Evolutionary conservation across 306 rosid species (phyloP).

Genomic region (Gillenia trifoliata): DNA sequence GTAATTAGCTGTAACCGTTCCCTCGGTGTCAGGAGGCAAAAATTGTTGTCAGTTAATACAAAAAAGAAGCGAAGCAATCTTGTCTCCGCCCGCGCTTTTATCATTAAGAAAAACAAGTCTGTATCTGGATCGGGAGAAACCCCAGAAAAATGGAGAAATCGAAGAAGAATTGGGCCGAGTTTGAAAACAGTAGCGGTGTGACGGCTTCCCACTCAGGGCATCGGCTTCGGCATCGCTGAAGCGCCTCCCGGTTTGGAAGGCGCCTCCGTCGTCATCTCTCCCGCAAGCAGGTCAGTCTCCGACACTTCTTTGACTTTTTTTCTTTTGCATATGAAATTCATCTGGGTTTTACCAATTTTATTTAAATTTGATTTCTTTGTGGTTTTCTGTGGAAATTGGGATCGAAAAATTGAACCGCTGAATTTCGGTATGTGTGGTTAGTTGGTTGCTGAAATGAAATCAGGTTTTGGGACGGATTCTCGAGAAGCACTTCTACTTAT

Average conservation of each 20-base stretch:
- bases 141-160: background rate
- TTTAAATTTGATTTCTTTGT: background rate
- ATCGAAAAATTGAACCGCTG: background rate
- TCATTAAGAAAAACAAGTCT: background rate
- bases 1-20: background rate
- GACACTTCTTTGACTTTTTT: background rate
- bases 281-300: slow-evolving; percentile 61
- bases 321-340: background rate
- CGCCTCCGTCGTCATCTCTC: slow-evolving; percentile 88
- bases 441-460: background rate
- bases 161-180: slow-evolving; percentile 42
- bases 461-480: too few relatives aligned
- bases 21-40: background rate
- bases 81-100: background rate
- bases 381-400: background rate
- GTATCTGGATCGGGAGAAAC: too few relatives aligned
- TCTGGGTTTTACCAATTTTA: background rate
- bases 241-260: slow-evolving; percentile 92
- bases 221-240: slow-evolving; percentile 77
- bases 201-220: slow-evolving; percentile 98
- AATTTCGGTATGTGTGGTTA: background rate
- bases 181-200: slow-evolving; percentile 70
- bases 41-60: background rate
- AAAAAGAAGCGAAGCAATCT: background rate
- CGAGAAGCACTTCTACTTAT: too few relatives aligned